Evolutionary conservation across 805 yeast species (phyloP).

Genomic region (Isabelozyma pseudorhagii): DNA sequence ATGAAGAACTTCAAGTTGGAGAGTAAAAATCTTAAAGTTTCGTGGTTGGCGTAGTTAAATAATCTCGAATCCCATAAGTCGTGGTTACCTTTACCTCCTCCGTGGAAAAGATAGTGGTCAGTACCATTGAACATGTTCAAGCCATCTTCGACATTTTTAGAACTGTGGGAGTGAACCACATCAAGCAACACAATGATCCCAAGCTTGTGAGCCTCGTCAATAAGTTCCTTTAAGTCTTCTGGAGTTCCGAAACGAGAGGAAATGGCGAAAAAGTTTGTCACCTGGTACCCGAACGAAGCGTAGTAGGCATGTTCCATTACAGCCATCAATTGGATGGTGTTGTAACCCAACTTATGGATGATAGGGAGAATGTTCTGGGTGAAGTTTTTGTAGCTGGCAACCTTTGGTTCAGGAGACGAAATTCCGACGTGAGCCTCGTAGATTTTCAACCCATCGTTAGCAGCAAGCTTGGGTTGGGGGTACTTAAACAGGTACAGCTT

Average conservation of each 20-base stretch:
- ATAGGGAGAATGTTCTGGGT: slow-evolving; percentile 78
- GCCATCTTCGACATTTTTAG: slow-evolving; percentile 93
- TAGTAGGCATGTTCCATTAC: slow-evolving; percentile 98
- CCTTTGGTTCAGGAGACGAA: slow-evolving; percentile 81
- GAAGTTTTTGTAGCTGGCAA: slow-evolving; percentile 85
- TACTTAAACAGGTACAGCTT: slow-evolving; percentile 58
- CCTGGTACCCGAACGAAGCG: slow-evolving; percentile 97
- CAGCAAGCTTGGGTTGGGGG: slow-evolving; percentile 51
- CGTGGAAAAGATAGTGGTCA: slow-evolving; percentile 91
- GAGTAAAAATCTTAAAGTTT: slow-evolving; percentile 81
- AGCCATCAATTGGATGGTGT: slow-evolving; percentile 95
- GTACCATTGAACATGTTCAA: slow-evolving; percentile 92
- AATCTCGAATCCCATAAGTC: slow-evolving; percentile 95
- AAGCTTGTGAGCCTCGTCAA: slow-evolving; percentile 86
- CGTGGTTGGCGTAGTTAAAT: slow-evolving; percentile 88
- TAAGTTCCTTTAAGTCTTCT: slow-evolving; percentile 84
- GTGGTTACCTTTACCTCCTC: slow-evolving; percentile 86
- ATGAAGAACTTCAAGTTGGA: slow-evolving; percentile 81
- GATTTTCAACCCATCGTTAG: slow-evolving; percentile 57
- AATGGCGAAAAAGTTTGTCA: slow-evolving; percentile 86
- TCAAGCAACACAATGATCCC: slow-evolving; percentile 87
- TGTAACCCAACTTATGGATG: slow-evolving; percentile 81
- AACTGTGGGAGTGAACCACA: slow-evolving; percentile 94
- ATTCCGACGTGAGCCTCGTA: slow-evolving; percentile 97
- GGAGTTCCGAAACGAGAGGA: slow-evolving; percentile 94